phyloP scores from a whole-genome alignment of 495 filamentous ascomycete genomes.

The Podospora pseudoanserina region DNA sequence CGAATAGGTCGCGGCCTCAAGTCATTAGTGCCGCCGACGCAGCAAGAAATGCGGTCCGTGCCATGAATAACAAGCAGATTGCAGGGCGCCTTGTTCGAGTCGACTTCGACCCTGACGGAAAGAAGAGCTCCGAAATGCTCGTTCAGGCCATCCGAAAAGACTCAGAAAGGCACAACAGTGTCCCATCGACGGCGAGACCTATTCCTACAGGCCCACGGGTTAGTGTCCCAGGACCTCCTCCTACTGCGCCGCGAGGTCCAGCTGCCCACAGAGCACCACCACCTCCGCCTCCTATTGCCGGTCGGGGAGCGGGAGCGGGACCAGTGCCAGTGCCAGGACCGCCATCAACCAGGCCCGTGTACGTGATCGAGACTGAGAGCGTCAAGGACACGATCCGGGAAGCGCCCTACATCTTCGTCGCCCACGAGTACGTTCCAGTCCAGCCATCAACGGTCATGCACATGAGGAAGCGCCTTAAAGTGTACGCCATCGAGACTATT shows the following conservation, averaged over 20 bases:
- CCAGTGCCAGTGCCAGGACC: conserved; percentile 12
- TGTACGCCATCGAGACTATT: conserved; percentile 71
- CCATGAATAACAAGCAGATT: conserved; percentile 65
- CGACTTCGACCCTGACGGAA: conserved; percentile 82
- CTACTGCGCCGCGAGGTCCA: conserved; percentile 81
- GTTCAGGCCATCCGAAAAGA: conserved; percentile 63
- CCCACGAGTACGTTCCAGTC: conserved; percentile 82
- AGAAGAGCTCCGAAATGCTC: conserved; percentile 69
- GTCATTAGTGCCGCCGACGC: conserved; percentile 65
- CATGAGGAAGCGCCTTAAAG: conserved; percentile 78
- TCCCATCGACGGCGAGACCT: conserved; percentile 25
- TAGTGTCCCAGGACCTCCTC: conserved; percentile 60
- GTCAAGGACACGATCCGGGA: conserved; percentile 65
- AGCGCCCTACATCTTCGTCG: conserved; percentile 90
- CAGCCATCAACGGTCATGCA: conserved; percentile 77
- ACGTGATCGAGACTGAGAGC: conserved; percentile 40
- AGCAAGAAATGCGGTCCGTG: conserved; percentile 71
- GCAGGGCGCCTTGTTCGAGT: conserved; percentile 71
- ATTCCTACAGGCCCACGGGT: conserved; percentile 42
- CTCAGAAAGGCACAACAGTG: conserved; percentile 57
- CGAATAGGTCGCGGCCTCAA: conserved; percentile 43
- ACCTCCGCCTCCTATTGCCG: conserved; percentile 10
- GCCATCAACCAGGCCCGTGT: conserved; percentile 5
- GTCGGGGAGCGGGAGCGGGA: conserved; percentile 33
- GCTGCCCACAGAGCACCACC: conserved; percentile 55